phyloP scores from a whole-genome alignment of 805 yeast species.

The Candida sithepensis region DNA sequence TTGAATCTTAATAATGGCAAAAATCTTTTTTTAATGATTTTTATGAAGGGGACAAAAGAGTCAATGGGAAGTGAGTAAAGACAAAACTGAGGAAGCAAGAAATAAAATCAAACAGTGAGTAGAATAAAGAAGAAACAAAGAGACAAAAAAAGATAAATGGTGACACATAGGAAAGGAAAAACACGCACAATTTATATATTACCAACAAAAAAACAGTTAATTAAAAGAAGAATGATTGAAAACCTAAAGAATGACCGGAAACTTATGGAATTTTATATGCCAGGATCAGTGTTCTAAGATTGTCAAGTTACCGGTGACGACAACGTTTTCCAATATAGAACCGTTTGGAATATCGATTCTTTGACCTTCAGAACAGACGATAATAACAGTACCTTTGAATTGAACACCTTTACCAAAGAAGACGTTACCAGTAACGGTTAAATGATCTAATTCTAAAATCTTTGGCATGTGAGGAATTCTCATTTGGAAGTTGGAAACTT shows the following conservation, averaged over 20 bases:
- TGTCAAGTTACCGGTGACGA: constrained; percentile 93
- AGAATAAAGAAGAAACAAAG: not conserved
- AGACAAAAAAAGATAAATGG: not conserved
- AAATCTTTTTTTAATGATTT: not conserved
- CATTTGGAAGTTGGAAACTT: constrained; percentile 84
- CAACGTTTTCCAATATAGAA: constrained; percentile 90
- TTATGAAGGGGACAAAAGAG: not conserved
- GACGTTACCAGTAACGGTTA: constrained; percentile 97
- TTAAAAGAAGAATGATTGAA: not conserved
- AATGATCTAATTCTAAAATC: constrained; percentile 93
- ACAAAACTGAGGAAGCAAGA: not conserved
- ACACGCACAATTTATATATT: not conserved
- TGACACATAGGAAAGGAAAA: not conserved
- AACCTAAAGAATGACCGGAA: not conserved
- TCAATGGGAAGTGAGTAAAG: not conserved
- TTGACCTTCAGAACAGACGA: constrained; percentile 96
- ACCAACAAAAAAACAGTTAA: not conserved
- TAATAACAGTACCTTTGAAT: constrained; percentile 94
- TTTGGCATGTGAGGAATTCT: constrained; percentile 95
- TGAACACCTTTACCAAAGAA: constrained; percentile 84
- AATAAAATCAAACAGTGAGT: not conserved
- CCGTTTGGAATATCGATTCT: constrained; percentile 98
- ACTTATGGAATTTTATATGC: not conserved
- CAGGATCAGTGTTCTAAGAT: constrained; percentile 74
- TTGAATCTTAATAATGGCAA: not conserved